These are phyloP conservation scores for Russula ochroleuca DNA, from an alignment of 768 basidiomycete genomes.

Conservation along the genomic window DNA sequence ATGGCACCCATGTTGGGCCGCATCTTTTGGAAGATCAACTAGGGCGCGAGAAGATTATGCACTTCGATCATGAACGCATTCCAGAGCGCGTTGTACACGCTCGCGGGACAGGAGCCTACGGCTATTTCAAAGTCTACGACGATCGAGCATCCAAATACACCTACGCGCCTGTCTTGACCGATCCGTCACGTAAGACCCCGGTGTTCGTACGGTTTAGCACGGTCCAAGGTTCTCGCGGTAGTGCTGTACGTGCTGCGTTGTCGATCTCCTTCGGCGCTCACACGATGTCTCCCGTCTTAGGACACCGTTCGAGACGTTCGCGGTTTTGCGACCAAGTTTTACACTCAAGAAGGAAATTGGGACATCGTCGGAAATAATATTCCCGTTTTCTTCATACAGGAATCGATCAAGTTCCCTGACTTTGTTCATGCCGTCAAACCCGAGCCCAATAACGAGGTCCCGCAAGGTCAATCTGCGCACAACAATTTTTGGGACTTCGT, in stretches of 20 bases:
- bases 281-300: conserved; percentile 31
- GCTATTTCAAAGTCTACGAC: conserved; percentile 73
- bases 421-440: conserved; percentile 82
- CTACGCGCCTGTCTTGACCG: conserved; percentile 64
- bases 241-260: conserved; percentile 52
- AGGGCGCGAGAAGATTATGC: conserved; percentile 67
- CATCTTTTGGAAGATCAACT: conserved; percentile 76
- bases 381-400: conserved; percentile 79
- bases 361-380: conserved; percentile 84
- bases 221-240: conserved; percentile 77
- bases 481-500: conserved; percentile 90
- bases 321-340: conserved; percentile 82
- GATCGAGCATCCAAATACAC: conserved; percentile 68
- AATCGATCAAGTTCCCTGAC: conserved; percentile 82
- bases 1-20: conserved; percentile 54
- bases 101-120: conserved; percentile 75
- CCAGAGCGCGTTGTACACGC: conserved; percentile 69
- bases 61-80: conserved; percentile 86
- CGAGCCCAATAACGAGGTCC: conserved; percentile 79
- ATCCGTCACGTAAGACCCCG: conserved; percentile 66
- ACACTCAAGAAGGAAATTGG: conserved; percentile 83
- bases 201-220: conserved; percentile 84
- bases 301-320: conserved; percentile 81
- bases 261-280: not conserved
- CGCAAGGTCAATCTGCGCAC: conserved; percentile 63